Conservation (phyloP, 345 rosid genomes). For the Gossypium stocksii region DNA sequence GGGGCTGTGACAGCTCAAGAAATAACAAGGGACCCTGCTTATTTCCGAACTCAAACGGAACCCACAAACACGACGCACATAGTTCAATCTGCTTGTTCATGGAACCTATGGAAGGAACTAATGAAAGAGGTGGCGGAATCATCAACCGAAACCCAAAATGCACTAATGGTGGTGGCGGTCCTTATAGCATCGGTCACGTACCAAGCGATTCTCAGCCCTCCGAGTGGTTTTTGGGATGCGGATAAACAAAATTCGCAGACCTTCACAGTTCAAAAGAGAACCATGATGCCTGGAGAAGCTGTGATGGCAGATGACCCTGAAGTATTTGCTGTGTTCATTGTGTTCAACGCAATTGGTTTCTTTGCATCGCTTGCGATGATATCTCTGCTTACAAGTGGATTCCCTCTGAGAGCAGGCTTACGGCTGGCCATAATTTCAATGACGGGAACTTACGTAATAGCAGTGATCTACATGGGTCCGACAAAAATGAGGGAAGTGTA, state of each 20-base stretch:
- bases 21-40: background rate
- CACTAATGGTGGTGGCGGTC: conserved; percentile 5
- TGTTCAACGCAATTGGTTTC: conserved; percentile 12
- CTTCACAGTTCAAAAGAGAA: background rate
- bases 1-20: conserved; percentile 2
- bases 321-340: background rate
- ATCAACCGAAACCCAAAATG: conserved; percentile 6
- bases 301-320: conserved; percentile 14
- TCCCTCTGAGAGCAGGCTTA: conserved; percentile 10
- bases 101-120: conserved; percentile 10
- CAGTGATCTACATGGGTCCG: conserved; percentile 10
- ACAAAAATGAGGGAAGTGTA: conserved; percentile 5
- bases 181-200: conserved; percentile 11
- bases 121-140: conserved; percentile 11
- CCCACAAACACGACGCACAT: background rate
- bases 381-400: conserved; percentile 2
- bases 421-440: conserved; percentile 4
- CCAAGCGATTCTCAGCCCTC: conserved; percentile 3
- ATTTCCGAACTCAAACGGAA: background rate
- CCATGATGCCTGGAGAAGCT: conserved; percentile 3
- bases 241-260: background rate
- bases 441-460: background rate
- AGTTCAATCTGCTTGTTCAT: background rate
- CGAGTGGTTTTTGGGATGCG: background rate
- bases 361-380: conserved; percentile 12